Base-by-base conservation (phyloP, 495 filamentous ascomycete genomes). In the Daldinia childiae region DNA sequence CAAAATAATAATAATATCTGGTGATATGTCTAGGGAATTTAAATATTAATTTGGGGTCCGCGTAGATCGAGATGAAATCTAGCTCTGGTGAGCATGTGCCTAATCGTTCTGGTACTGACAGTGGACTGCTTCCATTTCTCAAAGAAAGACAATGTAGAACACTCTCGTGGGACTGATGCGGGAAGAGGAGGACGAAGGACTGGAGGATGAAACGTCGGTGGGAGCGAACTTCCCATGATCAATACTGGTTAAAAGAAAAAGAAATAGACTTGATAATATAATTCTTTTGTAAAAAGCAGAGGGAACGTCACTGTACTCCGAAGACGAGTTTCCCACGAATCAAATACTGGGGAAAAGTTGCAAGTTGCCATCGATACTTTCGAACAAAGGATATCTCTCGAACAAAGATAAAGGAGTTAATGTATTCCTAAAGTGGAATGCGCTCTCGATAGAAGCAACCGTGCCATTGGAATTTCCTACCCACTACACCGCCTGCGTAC, bases 321-420 rank as follows among this genome's bases (percentile, higher is more conserved):
- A 17, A 41, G 32, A 63, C 7, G 19, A 39, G 27, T 34, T 54
- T 14, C 52, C 32, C 34, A 26, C 19, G 4, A 48, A 54, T 43
- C 51, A 56, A 17, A 64, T 56, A 30, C 8, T 6, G 24, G 17
- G 17, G 19, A 11, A 34, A 21, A 29, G 27, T 29, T 29, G 27
- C 27, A n/a, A 27, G 21, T 17, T 26, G 21, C 21, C 6, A 9
- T 43, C 21, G 21, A 41, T 59, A 43, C 21, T 8, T 60, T 17
- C 26, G 12, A 60, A 60, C 57, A 60, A 60, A 60, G 57, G n/a
- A 43, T 26, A 32, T 34, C 2, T 32, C 29, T 26, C 19, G 43
- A 48, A 48, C 43, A 48, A 48, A 48, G 43, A 39, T 58, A 60
- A 60, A 21, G 24, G 24, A 41, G 27, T 9, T 48, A 48, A 45